phyloP scores from a whole-genome alignment of 306 rosid species.

The Hippophae tibetana region DNA sequence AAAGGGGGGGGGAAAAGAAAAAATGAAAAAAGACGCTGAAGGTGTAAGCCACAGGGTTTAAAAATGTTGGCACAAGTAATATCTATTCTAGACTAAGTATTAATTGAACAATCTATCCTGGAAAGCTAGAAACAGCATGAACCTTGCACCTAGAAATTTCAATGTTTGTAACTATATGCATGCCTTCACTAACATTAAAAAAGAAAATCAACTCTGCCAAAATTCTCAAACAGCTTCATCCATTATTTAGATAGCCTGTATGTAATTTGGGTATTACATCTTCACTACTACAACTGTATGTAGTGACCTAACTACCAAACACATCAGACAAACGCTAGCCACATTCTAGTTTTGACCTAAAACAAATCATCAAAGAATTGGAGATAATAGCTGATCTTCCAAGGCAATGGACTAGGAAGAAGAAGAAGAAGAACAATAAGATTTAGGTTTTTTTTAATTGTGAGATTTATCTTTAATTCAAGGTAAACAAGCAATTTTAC shows the following conservation, averaged over 20 bases:
- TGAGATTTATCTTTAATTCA: not conserved
- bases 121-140: conserved; percentile 24
- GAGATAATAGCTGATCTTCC: conserved; percentile 17
- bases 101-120: conserved; percentile 27
- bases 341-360: conserved; percentile 12
- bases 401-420: not conserved
- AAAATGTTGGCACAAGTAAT: conserved; percentile 23
- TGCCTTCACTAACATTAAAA: conserved; percentile 71
- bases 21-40: conserved; percentile 10
- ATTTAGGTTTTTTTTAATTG: not conserved
- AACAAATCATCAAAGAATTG: conserved; percentile 12
- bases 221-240: conserved; percentile 70
- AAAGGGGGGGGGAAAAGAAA: not conserved
- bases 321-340: conserved; percentile 28
- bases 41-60: conserved; percentile 47
- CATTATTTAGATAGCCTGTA: conserved; percentile 73
- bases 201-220: conserved; percentile 73
- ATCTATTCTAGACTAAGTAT: conserved; percentile 22
- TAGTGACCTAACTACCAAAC: conserved; percentile 37
- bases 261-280: conserved; percentile 53
- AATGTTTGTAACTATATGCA: conserved; percentile 57
- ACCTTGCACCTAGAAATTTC: conserved; percentile 44
- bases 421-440: not conserved
- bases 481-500: not conserved
- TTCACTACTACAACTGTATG: conserved; percentile 59